Base-by-base conservation (phyloP, 2,329 filamentous ascomycete species). In the Cryphonectria radicalis region DNA sequence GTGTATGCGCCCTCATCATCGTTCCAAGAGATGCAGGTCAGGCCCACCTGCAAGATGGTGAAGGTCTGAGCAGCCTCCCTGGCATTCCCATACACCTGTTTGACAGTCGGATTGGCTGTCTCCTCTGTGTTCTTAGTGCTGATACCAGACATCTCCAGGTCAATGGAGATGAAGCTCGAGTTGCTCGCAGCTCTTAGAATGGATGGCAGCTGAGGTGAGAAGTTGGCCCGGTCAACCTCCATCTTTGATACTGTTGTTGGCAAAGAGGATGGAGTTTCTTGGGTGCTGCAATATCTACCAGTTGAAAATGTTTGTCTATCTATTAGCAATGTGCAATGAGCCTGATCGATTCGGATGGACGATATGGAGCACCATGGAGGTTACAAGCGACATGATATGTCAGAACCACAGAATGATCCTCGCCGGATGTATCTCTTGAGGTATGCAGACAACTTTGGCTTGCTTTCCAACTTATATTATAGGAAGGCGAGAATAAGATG, bases 61-160 rank as follows among this genome's bases (percentile, higher is more conserved):
- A 78, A 82, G 1, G 70, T 76, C 14, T 76, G 72, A 0, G 80
- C 79, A 0, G 76, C 78, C 11, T 74, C 72, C 59, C 74, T 79
- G 57, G 77, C 76, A 11, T 73, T 63, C 3, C 74, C 63, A 66
- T 83, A 84, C 5, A 67, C 69, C 2, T 77, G 65, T 13, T 77
- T 69, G 2, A 75, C 43, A 8, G 72, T 66, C 14, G 66, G 10
- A 19, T 37, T 42, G 69, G 32, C 4, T 59, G 1, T 63, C 57
- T 32, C 17, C 7, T 10, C 62, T 67, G 7, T 37, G 2, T 68
- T 55, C 11, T 70, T 70, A n/a, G 42, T 32, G 0, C 32, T 43
- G 46, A 82, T 78, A 6, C 81, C 81, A 1, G 77, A 78, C 80
- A 83, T 82, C 74, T 83, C 81, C 53, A 82, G 64, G 65, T 83